phyloP scores from a whole-genome alignment of 2,329 filamentous ascomycete species.

The Beauveria scarabaeidicola region DNA sequence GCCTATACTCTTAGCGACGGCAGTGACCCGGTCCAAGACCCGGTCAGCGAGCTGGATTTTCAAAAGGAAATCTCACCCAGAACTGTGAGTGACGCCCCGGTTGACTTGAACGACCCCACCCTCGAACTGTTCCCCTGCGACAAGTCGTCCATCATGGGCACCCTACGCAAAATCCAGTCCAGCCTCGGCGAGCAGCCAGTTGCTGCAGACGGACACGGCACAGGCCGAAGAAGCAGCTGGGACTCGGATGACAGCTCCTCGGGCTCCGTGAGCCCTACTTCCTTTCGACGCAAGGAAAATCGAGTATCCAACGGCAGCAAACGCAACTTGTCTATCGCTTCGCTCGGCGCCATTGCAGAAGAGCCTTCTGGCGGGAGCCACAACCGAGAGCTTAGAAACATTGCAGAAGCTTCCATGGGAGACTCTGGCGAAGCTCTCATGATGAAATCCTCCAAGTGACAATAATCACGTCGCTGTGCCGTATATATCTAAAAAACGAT shows the following conservation, averaged over 20 bases:
- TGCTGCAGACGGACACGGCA: constrained; percentile 20
- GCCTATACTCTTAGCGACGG: constrained; percentile 29
- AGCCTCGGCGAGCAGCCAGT: constrained; percentile 33
- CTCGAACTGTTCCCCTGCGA: constrained; percentile 41
- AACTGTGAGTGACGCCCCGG: background rate
- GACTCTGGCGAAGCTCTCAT: constrained; percentile 8
- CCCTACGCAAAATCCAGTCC: constrained; percentile 37
- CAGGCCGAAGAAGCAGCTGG: constrained; percentile 22
- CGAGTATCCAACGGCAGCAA: constrained; percentile 26
- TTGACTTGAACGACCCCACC: constrained; percentile 38
- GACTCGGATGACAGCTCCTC: constrained; percentile 33
- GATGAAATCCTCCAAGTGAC: constrained; percentile 2
- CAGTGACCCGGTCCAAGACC: constrained; percentile 19
- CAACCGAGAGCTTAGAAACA: background rate
- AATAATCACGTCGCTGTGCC: background rate
- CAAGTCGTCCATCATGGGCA: constrained; percentile 34
- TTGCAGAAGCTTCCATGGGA: background rate
- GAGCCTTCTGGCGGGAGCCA: constrained; percentile 20
- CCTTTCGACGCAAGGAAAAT: constrained; percentile 24
- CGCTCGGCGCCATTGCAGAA: constrained; percentile 39
- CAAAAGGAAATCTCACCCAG: constrained; percentile 14
- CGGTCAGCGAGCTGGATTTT: background rate
- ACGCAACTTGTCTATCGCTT: constrained; percentile 30
- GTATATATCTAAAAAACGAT: background rate
- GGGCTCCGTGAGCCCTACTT: constrained; percentile 26